Evolutionary conservation across 2,329 filamentous ascomycete genomes (phyloP).

Genomic region (Ascochyta rabiei): DNA sequence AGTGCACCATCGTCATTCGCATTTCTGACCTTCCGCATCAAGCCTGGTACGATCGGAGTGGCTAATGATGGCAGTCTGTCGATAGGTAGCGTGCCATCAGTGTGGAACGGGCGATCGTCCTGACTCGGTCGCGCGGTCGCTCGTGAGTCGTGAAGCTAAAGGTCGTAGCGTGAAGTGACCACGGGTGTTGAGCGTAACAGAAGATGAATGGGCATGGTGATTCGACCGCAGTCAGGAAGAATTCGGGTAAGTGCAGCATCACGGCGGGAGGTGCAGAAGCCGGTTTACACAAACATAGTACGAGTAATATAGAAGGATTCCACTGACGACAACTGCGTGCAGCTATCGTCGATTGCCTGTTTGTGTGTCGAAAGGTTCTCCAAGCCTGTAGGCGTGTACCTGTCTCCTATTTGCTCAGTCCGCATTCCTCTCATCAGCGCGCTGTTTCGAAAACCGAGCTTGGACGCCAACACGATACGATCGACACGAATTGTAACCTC

Average conservation of each 20-base stretch:
- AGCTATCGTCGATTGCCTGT: slow-evolving; percentile 1
- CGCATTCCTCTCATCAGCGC: slow-evolving; percentile 8
- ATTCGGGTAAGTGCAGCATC: neutral
- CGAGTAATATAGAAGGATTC: neutral
- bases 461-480: slow-evolving; percentile 9
- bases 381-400: neutral
- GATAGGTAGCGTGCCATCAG: neutral
- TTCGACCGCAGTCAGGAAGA: neutral
- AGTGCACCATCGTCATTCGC: slow-evolving; percentile 19
- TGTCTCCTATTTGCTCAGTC: slow-evolving; percentile 1
- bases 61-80: neutral
- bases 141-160: neutral
- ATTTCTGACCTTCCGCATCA: slow-evolving; percentile 9
- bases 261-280: slow-evolving; percentile 11
- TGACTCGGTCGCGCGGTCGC: slow-evolving; percentile 1
- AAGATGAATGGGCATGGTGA: neutral
- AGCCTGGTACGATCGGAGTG: slow-evolving; percentile 6
- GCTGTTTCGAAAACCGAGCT: slow-evolving; percentile 11
- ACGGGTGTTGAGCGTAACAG: neutral
- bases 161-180: slow-evolving; percentile 1
- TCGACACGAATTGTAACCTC: slow-evolving; percentile 15
- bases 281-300: slow-evolving; percentile 6
- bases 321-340: neutral
- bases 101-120: slow-evolving; percentile 3
- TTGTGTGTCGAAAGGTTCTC: neutral